Percentiles rank a stretch among this genome's conserved stretches.
phyloP scores from a whole-genome alignment of 2,329 filamentous ascomycete species.

The Talaromyces funiculosus region DNA sequence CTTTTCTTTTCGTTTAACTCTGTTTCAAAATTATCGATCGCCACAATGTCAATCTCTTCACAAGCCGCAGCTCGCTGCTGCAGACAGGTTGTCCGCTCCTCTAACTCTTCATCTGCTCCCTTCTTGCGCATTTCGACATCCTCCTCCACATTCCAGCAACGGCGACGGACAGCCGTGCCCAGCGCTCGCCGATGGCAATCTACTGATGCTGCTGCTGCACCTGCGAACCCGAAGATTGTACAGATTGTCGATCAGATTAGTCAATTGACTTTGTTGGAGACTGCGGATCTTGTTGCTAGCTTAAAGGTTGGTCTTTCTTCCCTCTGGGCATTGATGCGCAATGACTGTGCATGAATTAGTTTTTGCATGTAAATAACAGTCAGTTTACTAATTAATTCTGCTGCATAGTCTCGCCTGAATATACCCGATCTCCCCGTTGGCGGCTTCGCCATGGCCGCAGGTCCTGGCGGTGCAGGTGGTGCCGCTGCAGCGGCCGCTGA shows the following conservation, averaged over 20 bases:
- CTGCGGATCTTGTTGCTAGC: slow-evolving; percentile 86
- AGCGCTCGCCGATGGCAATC: slow-evolving; percentile 75
- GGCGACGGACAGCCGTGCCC: slow-evolving; percentile 23
- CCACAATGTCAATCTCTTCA: slow-evolving; percentile 37
- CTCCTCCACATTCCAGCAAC: slow-evolving; percentile 32
- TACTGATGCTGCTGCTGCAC: slow-evolving; percentile 58
- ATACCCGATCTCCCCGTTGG: slow-evolving; percentile 97
- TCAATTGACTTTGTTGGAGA: slow-evolving; percentile 95
- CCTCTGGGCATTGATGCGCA: neutral
- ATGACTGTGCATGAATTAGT: too few relatives aligned
- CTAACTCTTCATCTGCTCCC: slow-evolving; percentile 30
- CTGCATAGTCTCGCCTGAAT: slow-evolving; percentile 78
- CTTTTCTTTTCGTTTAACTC: slow-evolving; percentile 5
- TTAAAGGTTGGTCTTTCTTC: slow-evolving; percentile 69
- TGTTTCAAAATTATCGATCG: neutral
- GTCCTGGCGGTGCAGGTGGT: slow-evolving; percentile 53
- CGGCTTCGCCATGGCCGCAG: slow-evolving; percentile 69
- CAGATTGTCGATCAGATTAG: slow-evolving; percentile 98
- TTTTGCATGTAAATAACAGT: neutral
- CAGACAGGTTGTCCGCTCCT: slow-evolving; percentile 38
- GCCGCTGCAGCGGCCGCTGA: slow-evolving; percentile 55
- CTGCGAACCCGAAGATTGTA: slow-evolving; percentile 81
- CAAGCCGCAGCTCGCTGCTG: slow-evolving; percentile 39
- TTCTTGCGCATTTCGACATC: slow-evolving; percentile 33
- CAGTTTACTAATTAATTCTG: neutral